Evolutionary conservation across 768 basidiomycete species (phyloP).

Genomic region (Leccinellum albellum): DNA sequence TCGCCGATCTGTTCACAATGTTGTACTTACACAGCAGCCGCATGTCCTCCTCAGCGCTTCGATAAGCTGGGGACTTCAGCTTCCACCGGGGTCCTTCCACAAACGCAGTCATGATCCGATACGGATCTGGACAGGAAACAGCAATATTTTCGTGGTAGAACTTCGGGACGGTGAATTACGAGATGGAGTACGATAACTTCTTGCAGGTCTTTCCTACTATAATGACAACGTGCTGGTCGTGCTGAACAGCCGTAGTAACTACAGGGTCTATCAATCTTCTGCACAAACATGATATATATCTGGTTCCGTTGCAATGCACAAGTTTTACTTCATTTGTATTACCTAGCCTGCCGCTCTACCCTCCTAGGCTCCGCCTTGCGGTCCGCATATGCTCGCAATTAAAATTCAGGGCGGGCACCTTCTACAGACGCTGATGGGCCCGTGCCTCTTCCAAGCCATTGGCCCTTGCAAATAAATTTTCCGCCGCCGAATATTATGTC

Average conservation of each 20-base stretch:
- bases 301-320: not conserved
- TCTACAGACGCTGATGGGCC: not conserved
- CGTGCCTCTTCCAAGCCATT: too few relatives aligned
- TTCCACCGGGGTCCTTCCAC: not conserved
- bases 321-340: not conserved
- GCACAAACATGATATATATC: not conserved
- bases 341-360: too few relatives aligned
- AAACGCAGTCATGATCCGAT: not conserved
- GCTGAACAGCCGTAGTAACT: not conserved
- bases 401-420: not conserved
- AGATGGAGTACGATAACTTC: not conserved
- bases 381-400: not conserved
- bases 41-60: not conserved
- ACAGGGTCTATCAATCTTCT: not conserved
- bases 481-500: not conserved
- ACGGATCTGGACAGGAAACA: not conserved
- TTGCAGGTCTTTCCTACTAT: not conserved
- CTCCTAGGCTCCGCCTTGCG: not conserved
- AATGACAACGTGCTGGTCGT: not conserved
- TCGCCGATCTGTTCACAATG: not conserved
- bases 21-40: not conserved
- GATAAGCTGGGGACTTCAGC: not conserved
- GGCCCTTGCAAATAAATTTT: too few relatives aligned
- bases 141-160: not conserved
- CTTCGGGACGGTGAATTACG: not conserved